Evolutionary conservation across 805 yeast species (phyloP).

Genomic region (Metschnikowia cubensis): DNA sequence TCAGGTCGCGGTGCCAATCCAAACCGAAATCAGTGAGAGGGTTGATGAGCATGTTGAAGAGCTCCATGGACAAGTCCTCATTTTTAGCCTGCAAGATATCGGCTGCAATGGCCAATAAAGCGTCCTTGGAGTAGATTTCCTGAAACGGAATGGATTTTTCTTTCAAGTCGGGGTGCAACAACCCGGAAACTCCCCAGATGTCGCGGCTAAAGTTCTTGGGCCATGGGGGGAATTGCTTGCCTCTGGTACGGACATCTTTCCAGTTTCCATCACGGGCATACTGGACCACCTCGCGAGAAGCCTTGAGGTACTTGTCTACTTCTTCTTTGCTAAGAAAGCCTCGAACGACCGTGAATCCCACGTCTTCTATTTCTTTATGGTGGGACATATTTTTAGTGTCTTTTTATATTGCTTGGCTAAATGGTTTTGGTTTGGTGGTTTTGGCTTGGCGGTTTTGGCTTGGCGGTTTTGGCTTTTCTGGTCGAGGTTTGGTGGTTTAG

Average conservation of each 20-base stretch:
- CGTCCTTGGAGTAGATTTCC: slow-evolving; percentile 36
- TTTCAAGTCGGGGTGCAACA: slow-evolving; percentile 44
- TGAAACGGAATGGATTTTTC: slow-evolving; percentile 37
- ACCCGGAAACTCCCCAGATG: slow-evolving; percentile 50
- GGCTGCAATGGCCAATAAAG: slow-evolving; percentile 35
- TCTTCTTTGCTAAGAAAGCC: slow-evolving; percentile 40
- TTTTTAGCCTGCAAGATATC: slow-evolving; percentile 41
- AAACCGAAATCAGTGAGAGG: slow-evolving; percentile 51
- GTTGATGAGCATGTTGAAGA: slow-evolving; percentile 50
- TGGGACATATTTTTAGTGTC: slow-evolving; percentile 10
- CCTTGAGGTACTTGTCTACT: slow-evolving; percentile 30
- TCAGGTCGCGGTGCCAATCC: slow-evolving; percentile 52
- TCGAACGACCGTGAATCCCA: slow-evolving; percentile 38
- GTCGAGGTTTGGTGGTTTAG: no score
- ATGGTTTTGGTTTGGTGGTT: no score
- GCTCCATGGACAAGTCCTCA: slow-evolving; percentile 41
- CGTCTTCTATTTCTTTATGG: slow-evolving; percentile 34
- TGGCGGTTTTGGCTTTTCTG: no score
- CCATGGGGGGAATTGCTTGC: slow-evolving; percentile 59
- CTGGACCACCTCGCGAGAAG: slow-evolving; percentile 36
- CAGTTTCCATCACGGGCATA: slow-evolving; percentile 46
- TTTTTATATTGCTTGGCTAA: background rate
- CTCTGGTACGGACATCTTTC: slow-evolving; percentile 47
- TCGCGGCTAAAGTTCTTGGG: slow-evolving; percentile 47
- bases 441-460: no score